Evolutionary conservation across 179 eudicot genomes (phyloP).

Genomic region (Silene coronaria): DNA sequence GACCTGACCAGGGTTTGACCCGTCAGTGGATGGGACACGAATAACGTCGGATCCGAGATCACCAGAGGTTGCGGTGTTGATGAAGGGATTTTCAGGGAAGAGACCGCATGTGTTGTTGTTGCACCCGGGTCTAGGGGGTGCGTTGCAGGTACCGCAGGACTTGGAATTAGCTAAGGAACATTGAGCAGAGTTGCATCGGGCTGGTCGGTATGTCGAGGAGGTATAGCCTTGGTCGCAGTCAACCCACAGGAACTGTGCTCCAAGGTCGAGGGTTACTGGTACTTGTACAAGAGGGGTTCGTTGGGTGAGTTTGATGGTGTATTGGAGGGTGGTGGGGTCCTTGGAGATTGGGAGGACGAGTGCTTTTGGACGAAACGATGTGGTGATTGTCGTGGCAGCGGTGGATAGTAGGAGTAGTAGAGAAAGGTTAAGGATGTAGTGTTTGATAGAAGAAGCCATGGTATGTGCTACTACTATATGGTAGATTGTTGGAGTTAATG

Average conservation of each 20-base stretch:
- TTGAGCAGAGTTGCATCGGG: slow-evolving; percentile 33
- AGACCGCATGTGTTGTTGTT: slow-evolving; percentile 40
- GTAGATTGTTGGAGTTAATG: too few species aligned
- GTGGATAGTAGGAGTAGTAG: slow-evolving; percentile 10
- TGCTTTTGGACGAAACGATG: slow-evolving; percentile 37
- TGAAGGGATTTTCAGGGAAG: slow-evolving; percentile 32
- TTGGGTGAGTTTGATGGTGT: slow-evolving; percentile 39
- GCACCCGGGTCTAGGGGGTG: slow-evolving; percentile 43
- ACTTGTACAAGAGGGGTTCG: slow-evolving; percentile 45
- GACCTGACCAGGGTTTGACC: slow-evolving; percentile 27
- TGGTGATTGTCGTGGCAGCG: slow-evolving; percentile 10
- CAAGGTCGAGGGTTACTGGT: slow-evolving; percentile 37
- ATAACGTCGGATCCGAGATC: slow-evolving; percentile 36
- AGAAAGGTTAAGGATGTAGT: background rate
- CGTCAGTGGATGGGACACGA: slow-evolving; percentile 36
- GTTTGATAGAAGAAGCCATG: slow-evolving; percentile 17
- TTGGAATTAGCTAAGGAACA: slow-evolving; percentile 35
- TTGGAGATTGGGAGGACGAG: slow-evolving; percentile 42
- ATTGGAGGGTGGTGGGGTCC: slow-evolving; percentile 40
- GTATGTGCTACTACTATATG: background rate
- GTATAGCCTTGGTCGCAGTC: slow-evolving; percentile 35
- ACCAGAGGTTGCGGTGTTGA: slow-evolving; percentile 26
- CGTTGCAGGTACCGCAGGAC: slow-evolving; percentile 29
- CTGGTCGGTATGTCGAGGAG: slow-evolving; percentile 40
- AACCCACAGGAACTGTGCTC: slow-evolving; percentile 46